Conservation (phyloP, 768 basidiomycete genomes). For the Mycena alexandri region DNA sequence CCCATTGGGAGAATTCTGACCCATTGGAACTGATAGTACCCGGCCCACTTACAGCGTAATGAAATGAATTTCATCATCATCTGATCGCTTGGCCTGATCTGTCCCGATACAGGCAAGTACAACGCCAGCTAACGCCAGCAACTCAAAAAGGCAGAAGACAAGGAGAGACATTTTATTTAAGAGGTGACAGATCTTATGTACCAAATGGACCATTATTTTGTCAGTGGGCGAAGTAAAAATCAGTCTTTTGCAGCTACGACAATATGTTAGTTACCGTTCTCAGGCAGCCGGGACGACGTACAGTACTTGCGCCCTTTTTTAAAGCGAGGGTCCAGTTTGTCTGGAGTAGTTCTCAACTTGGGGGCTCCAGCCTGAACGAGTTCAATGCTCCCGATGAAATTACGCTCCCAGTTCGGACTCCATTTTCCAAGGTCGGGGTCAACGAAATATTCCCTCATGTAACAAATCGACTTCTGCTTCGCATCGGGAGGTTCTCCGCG, state of each 20-base stretch:
- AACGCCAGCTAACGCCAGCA: conserved; percentile 2
- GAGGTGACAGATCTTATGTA: no score
- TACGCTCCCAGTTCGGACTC: neutral
- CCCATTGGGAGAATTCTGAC: no score
- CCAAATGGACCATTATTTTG: no score
- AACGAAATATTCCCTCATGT: neutral
- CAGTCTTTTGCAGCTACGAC: no score
- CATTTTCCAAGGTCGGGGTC: neutral
- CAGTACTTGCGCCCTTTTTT: neutral
- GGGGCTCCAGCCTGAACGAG: neutral
- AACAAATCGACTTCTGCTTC: neutral
- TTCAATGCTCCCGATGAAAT: conserved; percentile 1
- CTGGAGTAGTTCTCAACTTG: neutral
- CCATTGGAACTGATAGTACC: no score
- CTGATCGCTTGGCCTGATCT: neutral
- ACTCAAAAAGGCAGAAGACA: conserved; percentile 1
- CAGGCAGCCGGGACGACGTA: neutral
- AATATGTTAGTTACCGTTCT: no score
- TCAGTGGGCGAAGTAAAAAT: no score
- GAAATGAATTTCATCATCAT: no score
- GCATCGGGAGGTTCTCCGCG: neutral
- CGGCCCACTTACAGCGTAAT: no score
- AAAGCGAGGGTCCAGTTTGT: neutral
- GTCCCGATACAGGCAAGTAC: conserved; percentile 21
- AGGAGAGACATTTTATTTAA: neutral